Evolutionary conservation across 306 rosid species (phyloP), one percentile per base, ranked within the genome.

Genomic region (Vachellia collinsii): DNA sequence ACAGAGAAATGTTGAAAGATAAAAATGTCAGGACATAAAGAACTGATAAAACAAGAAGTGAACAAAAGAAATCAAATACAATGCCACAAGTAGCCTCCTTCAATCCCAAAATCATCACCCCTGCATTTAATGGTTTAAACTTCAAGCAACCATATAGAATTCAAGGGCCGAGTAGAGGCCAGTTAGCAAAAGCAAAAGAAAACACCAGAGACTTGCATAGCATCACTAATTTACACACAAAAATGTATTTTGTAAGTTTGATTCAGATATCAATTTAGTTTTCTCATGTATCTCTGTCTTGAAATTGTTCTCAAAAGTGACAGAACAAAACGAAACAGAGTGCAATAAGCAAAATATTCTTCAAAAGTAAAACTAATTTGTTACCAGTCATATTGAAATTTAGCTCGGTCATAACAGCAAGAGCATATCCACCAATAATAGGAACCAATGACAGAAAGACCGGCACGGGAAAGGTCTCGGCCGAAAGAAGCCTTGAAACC

Each of bases 331-430:
- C n/a, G 29, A 70, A 37, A 3, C 53, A 82, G 20, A 22, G 41
- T 62, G 34, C 46, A 70, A 13, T 0, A 54, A 75, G 37, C 44
- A 14, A n/a, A 50, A 77, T 19, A 22, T 17, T 38, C 47, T 29
- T 53, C 34, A 48, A 64, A 58, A 50, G 65, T 54, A 25, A 62
- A 80, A 25, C 50, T 3, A 23, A 39, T 43, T 81, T 39, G 10
- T 83, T 94, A 95, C 99, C 99, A 23, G 34, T 90, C 99, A 95
- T 95, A 83, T 95, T 95, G 90, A 95, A 95, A 86, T 95, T 93
- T 82, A 95, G 99, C 89, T 95, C 99, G 16, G 99, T 95, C 80
- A 91, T 87, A 42, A 98, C 98, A 79, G 99, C 97, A 77, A 95
- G 99, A 62, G 92, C 94, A 47, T 98, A 95, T 53, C 99, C 99